Conservation (phyloP, 2,329 filamentous ascomycete genomes). For the Amesomyces nigricolor region DNA sequence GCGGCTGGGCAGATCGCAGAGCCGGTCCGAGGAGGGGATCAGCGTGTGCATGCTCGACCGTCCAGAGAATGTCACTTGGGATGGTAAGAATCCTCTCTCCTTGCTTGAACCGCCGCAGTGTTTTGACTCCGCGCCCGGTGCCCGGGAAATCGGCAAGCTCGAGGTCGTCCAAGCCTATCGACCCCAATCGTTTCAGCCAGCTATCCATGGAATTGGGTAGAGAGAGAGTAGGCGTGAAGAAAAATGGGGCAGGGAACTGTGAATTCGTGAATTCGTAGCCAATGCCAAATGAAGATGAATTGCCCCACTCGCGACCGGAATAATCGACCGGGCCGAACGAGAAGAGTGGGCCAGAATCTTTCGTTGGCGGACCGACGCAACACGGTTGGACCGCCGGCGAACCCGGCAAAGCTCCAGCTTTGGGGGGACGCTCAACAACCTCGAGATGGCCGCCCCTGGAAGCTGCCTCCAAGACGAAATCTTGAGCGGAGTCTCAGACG, state of each 20-base stretch:
- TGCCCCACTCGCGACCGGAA: too few species aligned
- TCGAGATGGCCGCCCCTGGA: too few species aligned
- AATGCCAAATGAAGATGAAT: too few species aligned
- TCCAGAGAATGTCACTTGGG: conserved; percentile 3
- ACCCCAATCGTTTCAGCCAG: not conserved
- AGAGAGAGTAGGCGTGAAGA: not conserved
- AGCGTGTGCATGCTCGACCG: conserved; percentile 7
- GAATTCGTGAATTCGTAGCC: too few species aligned
- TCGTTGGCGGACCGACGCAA: too few species aligned
- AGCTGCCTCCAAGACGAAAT: too few species aligned
- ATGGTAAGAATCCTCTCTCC: conserved; percentile 7
- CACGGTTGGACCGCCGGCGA: too few species aligned
- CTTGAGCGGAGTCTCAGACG: too few species aligned
- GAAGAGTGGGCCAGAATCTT: too few species aligned
- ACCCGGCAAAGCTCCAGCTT: too few species aligned
- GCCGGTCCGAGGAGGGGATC: conserved; percentile 6
- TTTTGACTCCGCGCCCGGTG: conserved; percentile 4
- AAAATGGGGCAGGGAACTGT: not conserved
- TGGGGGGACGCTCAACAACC: too few species aligned
- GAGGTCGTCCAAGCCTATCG: conserved; percentile 2
- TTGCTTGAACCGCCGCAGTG: conserved; percentile 1
- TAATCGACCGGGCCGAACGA: too few species aligned
- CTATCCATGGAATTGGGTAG: conserved; percentile 1
- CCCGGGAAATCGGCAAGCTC: conserved; percentile 8
- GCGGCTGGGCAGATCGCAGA: conserved; percentile 5